A percentile compares a stretch with the other conserved stretches of the same genome.
Evolutionary conservation across 2,329 filamentous ascomycete species (phyloP).

Genomic region (Penicillium sclerotiorum): DNA sequence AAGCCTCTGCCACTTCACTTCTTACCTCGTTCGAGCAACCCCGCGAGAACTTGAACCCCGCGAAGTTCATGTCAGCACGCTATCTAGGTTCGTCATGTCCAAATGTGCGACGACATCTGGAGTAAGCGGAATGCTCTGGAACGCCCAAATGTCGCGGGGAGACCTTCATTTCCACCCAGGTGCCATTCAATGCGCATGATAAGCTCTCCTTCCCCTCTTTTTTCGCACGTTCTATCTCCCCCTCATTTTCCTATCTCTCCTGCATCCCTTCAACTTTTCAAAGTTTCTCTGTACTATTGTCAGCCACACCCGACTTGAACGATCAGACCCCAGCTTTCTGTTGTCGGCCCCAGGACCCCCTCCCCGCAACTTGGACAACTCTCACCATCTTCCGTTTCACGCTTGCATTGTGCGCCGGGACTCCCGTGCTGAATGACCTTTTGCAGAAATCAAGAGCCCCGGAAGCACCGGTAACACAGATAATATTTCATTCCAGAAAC

Average conservation of each 20-base stretch:
- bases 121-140: slow-evolving; percentile 11
- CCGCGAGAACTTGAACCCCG: slow-evolving; percentile 5
- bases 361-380: not conserved
- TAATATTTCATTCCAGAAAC: not conserved
- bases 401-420: slow-evolving; percentile 15
- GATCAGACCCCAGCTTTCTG: slow-evolving; percentile 9
- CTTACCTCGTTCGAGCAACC: not conserved
- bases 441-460: slow-evolving; percentile 12
- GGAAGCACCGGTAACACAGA: slow-evolving; percentile 10
- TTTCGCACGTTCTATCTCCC: not conserved
- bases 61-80: slow-evolving; percentile 6
- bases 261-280: not conserved
- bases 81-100: slow-evolving; percentile 6
- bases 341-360: not conserved
- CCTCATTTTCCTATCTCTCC: slow-evolving; percentile 1
- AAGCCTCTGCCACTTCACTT: slow-evolving; percentile 15
- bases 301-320: slow-evolving; percentile 16
- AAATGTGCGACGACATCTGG: slow-evolving; percentile 5
- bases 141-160: slow-evolving; percentile 2
- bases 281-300: slow-evolving; percentile 1
- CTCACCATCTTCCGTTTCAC: slow-evolving; percentile 3
- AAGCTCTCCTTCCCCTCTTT: not conserved
- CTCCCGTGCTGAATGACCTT: slow-evolving; percentile 12
- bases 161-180: not conserved
- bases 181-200: not conserved